Conservation (phyloP, 2,329 filamentous ascomycete species). For the Ceratocystis eucalypticola region DNA sequence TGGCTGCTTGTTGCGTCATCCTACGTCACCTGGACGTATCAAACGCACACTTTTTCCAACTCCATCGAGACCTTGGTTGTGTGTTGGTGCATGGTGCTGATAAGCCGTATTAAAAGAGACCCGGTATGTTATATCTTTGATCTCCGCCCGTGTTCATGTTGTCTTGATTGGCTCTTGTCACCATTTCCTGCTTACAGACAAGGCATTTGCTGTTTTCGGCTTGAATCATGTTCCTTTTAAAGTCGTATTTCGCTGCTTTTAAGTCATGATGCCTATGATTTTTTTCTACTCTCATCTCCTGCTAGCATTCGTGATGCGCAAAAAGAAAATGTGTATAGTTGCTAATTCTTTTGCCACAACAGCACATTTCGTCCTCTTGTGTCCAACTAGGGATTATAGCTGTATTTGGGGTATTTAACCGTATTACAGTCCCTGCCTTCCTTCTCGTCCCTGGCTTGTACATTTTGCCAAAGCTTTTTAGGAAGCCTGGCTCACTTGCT, state of each 20-base stretch:
- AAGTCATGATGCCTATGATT: neutral
- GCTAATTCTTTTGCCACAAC: slow-evolving; percentile 33
- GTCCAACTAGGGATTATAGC: slow-evolving; percentile 65
- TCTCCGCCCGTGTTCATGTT: neutral
- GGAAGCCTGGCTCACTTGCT: slow-evolving; percentile 54
- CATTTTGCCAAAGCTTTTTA: slow-evolving; percentile 71
- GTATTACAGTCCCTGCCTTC: slow-evolving; percentile 94
- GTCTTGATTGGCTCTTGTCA: neutral
- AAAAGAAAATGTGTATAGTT: neutral
- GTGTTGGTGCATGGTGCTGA: slow-evolving; percentile 83
- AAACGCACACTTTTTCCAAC: slow-evolving; percentile 97
- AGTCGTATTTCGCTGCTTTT: neutral
- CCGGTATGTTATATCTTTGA: slow-evolving; percentile 42
- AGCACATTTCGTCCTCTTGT: slow-evolving; percentile 64
- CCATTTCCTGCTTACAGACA: neutral
- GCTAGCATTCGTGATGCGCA: neutral
- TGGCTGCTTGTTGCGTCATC: slow-evolving; percentile 82
- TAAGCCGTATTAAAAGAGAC: slow-evolving; percentile 68
- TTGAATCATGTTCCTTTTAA: neutral
- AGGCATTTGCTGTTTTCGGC: neutral
- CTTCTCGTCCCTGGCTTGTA: slow-evolving; percentile 70
- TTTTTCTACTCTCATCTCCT: neutral
- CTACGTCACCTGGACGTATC: slow-evolving; percentile 97
- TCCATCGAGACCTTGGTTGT: slow-evolving; percentile 89
- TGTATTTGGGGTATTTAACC: slow-evolving; percentile 84